Evolutionary conservation across 129 eudicot genomes (phyloP), one percentile per base, ranked within the genome.

Genomic region (Arctium lappa): DNA sequence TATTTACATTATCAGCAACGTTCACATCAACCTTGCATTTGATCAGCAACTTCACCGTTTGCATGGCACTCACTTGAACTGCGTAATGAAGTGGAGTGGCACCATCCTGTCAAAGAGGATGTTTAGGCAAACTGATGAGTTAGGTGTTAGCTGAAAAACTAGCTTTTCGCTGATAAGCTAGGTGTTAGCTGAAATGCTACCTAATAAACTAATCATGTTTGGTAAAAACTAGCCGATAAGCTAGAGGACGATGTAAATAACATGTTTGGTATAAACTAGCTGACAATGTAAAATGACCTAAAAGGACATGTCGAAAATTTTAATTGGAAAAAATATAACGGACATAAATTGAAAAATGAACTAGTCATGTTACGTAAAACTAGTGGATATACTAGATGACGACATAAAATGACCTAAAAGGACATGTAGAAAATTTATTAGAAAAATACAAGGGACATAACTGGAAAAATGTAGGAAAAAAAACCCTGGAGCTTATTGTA

Each of bases 11-110:
- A 86, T 92, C 97, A 34, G 92, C 82, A 39, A 50, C 38, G 69
- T 92, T 92, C 75, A 92, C 85, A 79, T 92, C 97, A 76, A 84
- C 94, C 29, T 82, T 85, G 86, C 82, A 80, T 81, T 92, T 92
- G 53, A 92, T 88, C 85, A 90, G 39, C 81, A 92, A 75, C 82
- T 92, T 92, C 79, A 90, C 92, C 7, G 97, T 90, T 83, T 92
- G 97, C 86, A 87, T 30, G 22, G 97, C 97, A 65, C 97, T 92
- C 42, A 88, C 97, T 87, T 92, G 97, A 85, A 88, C 92, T 30
- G 97, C 97, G 82, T 92, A 90, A 90, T 92, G 97, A 77, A 90
- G 97, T 5, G 97, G 91, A 42, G 91, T 83, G 32, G 88, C 97
- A 83, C 97, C 97, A 78, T 90, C 92, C 97, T 92, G 60, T 80